Evolutionary conservation across 345 rosid genomes (phyloP).

Genomic region (Cardamine chenopodiifolia): DNA sequence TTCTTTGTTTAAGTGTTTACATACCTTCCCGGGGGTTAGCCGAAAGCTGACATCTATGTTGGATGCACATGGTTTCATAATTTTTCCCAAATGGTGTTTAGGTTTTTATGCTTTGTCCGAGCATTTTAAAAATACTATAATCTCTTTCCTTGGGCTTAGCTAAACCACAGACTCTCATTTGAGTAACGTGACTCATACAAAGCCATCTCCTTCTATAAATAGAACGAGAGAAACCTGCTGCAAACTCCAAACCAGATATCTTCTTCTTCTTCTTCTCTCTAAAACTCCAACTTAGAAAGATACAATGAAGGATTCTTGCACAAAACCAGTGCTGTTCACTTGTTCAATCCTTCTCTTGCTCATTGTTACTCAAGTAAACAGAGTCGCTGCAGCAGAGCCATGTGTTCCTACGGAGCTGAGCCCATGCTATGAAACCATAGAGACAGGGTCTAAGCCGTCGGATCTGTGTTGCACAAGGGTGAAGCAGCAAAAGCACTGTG

Average conservation of each 20-base stretch:
- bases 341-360: conserved; percentile 45
- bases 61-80: conserved; percentile 37
- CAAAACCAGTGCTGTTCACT: conserved; percentile 44
- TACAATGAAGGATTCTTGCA: conserved; percentile 54
- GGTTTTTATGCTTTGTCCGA: no score
- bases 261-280: not conserved
- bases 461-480: conserved; percentile 66
- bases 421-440: conserved; percentile 66
- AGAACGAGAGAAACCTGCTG: conserved; percentile 15
- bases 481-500: conserved; percentile 76
- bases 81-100: conserved; percentile 30
- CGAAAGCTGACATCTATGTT: conserved; percentile 35
- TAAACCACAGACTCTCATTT: conserved; percentile 11
- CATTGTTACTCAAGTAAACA: conserved; percentile 48
- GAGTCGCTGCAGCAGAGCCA: conserved; percentile 49
- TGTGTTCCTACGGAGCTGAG: conserved; percentile 70
- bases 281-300: not conserved
- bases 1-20: conserved; percentile 15
- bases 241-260: conserved; percentile 21
- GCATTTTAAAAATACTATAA: not conserved
- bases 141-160: conserved; percentile 4
- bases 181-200: conserved; percentile 11
- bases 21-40: conserved; percentile 28
- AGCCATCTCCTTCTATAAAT: conserved; percentile 30
- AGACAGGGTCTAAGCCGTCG: conserved; percentile 56